Evolutionary conservation across 495 filamentous ascomycete genomes (phyloP).

Genomic region (Letharia lupina): DNA sequence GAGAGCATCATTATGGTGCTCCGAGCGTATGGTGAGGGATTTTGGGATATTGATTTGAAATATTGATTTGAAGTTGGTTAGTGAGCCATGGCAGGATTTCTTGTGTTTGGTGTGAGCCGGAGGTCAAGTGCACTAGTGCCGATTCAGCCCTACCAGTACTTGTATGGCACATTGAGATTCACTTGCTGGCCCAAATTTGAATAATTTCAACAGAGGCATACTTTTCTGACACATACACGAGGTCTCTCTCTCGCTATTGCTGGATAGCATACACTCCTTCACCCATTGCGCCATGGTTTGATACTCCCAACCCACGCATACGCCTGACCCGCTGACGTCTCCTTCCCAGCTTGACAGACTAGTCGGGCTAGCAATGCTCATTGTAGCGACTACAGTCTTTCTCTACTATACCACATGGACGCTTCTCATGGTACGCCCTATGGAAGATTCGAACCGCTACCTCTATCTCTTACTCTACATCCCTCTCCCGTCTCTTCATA

Average conservation of each 20-base stretch:
- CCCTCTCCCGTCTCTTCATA: not conserved
- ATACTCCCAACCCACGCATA: not conserved
- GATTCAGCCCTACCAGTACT: not conserved
- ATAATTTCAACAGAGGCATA: not conserved
- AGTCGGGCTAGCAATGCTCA: conserved; percentile 94
- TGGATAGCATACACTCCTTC: conserved; percentile 15
- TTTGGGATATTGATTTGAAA: not conserved
- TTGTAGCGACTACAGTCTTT: conserved; percentile 90
- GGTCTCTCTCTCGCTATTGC: not conserved
- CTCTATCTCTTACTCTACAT: conserved; percentile 5
- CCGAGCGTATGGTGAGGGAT: not conserved
- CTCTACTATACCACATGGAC: conserved; percentile 99
- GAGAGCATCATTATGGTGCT: conserved; percentile 44
- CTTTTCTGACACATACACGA: not conserved
- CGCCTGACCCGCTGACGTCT: not conserved
- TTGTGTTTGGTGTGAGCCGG: not conserved
- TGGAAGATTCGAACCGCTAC: not conserved
- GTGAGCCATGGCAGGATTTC: not conserved
- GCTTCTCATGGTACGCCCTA: conserved; percentile 70
- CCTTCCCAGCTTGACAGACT: conserved; percentile 76
- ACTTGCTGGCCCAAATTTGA: not conserved
- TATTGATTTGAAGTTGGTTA: not conserved
- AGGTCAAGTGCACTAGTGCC: not conserved
- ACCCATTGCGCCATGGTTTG: conserved; percentile 14
- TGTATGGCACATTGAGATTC: not conserved